Percentiles rank a stretch among this genome's conserved stretches.
phyloP scores from a whole-genome alignment of 768 basidiomycete species.

The Phlebiopsis gigantea region DNA sequence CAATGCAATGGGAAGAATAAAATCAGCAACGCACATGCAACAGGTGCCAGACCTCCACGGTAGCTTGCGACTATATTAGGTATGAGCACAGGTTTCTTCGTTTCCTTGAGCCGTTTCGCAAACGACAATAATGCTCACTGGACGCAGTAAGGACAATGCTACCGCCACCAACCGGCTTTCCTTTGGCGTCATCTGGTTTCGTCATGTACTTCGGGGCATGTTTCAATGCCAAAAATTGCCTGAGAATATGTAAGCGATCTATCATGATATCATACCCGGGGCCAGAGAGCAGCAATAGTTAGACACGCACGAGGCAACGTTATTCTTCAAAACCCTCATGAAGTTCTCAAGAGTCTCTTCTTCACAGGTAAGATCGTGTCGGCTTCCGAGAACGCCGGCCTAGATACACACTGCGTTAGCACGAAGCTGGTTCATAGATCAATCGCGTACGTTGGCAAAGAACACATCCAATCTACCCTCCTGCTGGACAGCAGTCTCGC shows the following conservation, averaged over 20 bases:
- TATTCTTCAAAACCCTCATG: constrained; percentile 75
- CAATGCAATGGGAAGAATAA: constrained; percentile 15
- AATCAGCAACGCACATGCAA: constrained; percentile 58
- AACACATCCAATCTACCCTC: constrained; percentile 89
- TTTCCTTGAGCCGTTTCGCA: neutral
- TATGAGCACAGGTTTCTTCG: too few species aligned
- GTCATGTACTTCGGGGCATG: constrained; percentile 80
- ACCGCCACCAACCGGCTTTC: constrained; percentile 66
- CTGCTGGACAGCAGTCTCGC: constrained; percentile 68
- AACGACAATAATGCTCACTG: constrained; percentile 36
- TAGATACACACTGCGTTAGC: neutral
- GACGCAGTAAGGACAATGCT: constrained; percentile 89
- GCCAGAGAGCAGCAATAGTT: neutral
- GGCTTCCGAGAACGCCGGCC: neutral
- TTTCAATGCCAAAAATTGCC: constrained; percentile 87
- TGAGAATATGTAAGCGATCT: constrained; percentile 41
- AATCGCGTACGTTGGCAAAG: constrained; percentile 77
- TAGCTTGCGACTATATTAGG: constrained; percentile 65
- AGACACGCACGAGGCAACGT: constrained; percentile 47
- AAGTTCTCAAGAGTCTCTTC: constrained; percentile 60
- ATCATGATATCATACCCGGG: too few species aligned
- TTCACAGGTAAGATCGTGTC: constrained; percentile 33
- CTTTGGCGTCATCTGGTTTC: constrained; percentile 53
- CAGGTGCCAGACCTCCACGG: constrained; percentile 71
- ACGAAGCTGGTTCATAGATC: neutral